Evolutionary conservation across 805 yeast genomes (phyloP), one percentile per base, ranked within the genome.

Genomic region (Kluyveromyces starmeri): DNA sequence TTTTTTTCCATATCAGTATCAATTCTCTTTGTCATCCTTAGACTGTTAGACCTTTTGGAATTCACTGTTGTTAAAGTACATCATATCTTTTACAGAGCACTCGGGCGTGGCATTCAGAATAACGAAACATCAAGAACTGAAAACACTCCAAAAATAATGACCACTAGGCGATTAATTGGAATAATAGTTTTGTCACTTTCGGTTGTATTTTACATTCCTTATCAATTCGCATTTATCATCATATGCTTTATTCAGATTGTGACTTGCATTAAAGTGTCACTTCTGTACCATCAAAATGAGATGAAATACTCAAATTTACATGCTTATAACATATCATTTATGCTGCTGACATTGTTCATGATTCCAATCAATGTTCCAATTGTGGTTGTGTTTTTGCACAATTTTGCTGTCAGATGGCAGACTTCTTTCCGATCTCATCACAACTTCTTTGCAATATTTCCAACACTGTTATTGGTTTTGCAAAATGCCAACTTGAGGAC

Each of bases 381-480:
- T 2, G 52, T 86, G 19, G 64, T 85, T 38, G 95, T 86, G 1
- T 85, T 86, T 65, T 61, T 83, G 21, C 95, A 83, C 48, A 83
- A 86, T 48, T 64, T 85, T 39, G 69, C 81, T 1, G 68, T 84
- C 13, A 73, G 69, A 44, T 83, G 95, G 94, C 71, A 68, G 36
- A 82, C 92, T 0, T 86, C 94, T 12, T 85, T 85, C 50, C 73
- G 83, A 5, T 80, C 95, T 0, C 94, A 85, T 53, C 95, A 88
- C 53, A 86, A 84, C 50, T 63, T 83, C 27, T 55, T 86, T 35
- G 81, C 95, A 0, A 71, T 86, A 16, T 59, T 79, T 10, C 95
- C 96, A 0, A 74, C 82, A 2, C 65, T 85, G 7, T 40, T 77
- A 7, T 50, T 83, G 25, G 70, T 73, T 28, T 79, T 75, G 45